A percentile compares a stretch with the other conserved stretches of the same genome.
These are phyloP conservation scores for Phytophthora pistaciae DNA, from an alignment of 352 stramenopile genomes.

Conservation along the genomic window DNA sequence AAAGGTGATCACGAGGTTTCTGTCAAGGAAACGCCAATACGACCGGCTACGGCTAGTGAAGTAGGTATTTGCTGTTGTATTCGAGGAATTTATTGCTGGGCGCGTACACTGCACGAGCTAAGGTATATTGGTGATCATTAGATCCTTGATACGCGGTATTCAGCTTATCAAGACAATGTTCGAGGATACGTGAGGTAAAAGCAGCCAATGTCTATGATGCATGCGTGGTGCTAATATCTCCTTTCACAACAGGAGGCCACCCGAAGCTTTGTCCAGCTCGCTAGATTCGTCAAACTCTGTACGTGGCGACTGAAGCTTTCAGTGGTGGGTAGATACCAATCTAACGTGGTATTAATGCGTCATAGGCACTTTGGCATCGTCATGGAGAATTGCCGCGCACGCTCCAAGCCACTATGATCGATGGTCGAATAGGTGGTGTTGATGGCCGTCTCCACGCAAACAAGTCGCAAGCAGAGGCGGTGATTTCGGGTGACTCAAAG, in stretches of 20 bases:
- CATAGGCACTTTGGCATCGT: constrained; percentile 32
- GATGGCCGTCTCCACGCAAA: not conserved
- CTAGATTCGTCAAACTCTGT: constrained; percentile 29
- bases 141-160: constrained; percentile 40
- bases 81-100: not conserved
- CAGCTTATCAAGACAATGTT: constrained; percentile 33
- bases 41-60: constrained; percentile 40
- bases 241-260: constrained; percentile 17
- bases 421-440: constrained; percentile 7
- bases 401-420: constrained; percentile 13
- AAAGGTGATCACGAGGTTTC: constrained; percentile 21
- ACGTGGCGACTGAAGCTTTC: not conserved
- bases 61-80: constrained; percentile 18
- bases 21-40: constrained; percentile 20
- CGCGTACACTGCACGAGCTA: not conserved
- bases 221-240: not conserved
- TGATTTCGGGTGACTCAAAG: constrained; percentile 8
- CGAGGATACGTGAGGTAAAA: constrained; percentile 66
- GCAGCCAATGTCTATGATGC: not conserved
- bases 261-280: constrained; percentile 28
- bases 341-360: not conserved
- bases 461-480: constrained; percentile 5
- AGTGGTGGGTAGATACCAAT: not conserved
- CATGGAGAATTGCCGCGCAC: constrained; percentile 33
- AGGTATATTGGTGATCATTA: not conserved